Conservation (phyloP, 208 protist species). For the Leishmania turanica region DNA sequence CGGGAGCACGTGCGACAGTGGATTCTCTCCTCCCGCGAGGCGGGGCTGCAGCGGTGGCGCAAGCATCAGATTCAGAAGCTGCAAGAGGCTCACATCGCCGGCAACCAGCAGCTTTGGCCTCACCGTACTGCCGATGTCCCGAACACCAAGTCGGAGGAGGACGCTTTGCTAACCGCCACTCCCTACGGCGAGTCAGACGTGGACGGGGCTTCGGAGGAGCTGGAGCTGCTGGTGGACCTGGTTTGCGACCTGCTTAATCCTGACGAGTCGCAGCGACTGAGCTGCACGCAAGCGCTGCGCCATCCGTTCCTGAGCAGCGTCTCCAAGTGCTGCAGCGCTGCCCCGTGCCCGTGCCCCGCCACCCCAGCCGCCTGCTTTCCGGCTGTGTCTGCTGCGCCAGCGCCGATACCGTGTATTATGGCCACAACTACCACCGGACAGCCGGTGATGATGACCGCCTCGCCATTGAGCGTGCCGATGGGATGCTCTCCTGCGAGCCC, state of each 20-base stretch:
- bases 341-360: constrained; percentile 15
- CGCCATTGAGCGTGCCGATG: constrained; percentile 22
- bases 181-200: constrained; percentile 28
- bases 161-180: constrained; percentile 22
- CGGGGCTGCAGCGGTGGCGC: constrained; percentile 28
- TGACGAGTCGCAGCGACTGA: constrained; percentile 58
- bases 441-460: constrained; percentile 25
- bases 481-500: constrained; percentile 30
- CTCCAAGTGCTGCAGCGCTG: constrained; percentile 14
- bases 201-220: constrained; percentile 37
- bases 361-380: constrained; percentile 22
- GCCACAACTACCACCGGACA: constrained; percentile 11
- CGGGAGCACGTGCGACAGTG: constrained; percentile 34
- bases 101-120: constrained; percentile 13
- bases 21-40: constrained; percentile 30
- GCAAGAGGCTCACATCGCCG: constrained; percentile 16
- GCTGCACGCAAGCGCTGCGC: constrained; percentile 66
- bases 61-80: constrained; percentile 35
- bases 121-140: neutral
- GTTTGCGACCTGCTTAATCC: constrained; percentile 70
- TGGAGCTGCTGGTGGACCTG: constrained; percentile 62
- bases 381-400: constrained; percentile 4
- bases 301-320: constrained; percentile 53
- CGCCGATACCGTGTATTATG: constrained; percentile 32
- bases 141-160: constrained; percentile 20